phyloP scores from a whole-genome alignment of 225 moss, liverwort and hornwort genomes.

The Bryoerythrophyllum caledonicum region DNA sequence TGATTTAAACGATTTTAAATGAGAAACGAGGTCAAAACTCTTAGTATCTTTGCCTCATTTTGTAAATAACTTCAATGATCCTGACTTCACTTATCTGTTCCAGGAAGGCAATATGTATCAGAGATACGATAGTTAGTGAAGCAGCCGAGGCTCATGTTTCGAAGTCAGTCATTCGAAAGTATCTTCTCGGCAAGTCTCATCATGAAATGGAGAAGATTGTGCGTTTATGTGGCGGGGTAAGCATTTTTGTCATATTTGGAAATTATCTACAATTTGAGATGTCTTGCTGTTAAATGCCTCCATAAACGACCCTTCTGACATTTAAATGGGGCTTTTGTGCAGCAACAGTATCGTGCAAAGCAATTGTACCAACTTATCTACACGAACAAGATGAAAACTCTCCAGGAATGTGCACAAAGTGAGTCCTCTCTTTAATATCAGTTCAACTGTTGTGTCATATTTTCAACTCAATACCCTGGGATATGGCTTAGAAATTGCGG shows the following conservation, averaged over 20 bases:
- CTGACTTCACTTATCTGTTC: background rate
- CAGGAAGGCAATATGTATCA: conserved; percentile 16
- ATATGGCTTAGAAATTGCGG: background rate
- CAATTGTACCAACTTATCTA: conserved; percentile 78
- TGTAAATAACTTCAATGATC: background rate
- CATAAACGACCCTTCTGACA: background rate
- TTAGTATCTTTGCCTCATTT: too few relatives aligned
- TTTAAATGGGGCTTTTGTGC: conserved; percentile 9
- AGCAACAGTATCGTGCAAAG: conserved; percentile 90
- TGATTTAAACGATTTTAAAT: too few relatives aligned
- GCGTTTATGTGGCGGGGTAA: conserved; percentile 56
- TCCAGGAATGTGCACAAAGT: conserved; percentile 71
- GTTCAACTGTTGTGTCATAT: background rate
- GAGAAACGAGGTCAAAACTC: too few relatives aligned
- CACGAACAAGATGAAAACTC: conserved; percentile 56
- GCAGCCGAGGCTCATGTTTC: background rate
- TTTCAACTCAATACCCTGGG: background rate
- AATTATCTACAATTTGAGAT: background rate
- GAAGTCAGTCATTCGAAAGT: conserved; percentile 22
- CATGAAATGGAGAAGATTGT: conserved; percentile 56
- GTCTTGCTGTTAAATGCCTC: background rate
- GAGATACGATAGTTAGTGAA: conserved; percentile 22
- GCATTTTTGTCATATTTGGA: background rate
- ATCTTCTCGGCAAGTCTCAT: conserved; percentile 64
- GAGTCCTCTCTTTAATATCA: conserved; percentile 23